Conservation (phyloP, 2,329 filamentous ascomycete genomes). For the Capronia coronata region DNA sequence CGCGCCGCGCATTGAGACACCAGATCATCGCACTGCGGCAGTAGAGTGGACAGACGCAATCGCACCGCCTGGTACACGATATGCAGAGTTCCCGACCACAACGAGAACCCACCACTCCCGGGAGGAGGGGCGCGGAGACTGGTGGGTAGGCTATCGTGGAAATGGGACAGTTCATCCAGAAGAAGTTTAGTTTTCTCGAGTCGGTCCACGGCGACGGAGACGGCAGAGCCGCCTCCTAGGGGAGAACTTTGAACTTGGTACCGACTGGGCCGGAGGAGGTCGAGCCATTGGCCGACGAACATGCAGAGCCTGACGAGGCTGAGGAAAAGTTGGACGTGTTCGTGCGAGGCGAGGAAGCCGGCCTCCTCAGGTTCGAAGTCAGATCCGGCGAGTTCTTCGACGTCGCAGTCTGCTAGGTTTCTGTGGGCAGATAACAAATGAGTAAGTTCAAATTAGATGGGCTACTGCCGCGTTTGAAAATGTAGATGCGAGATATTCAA, state of each 20-base stretch:
- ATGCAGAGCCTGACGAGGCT: conserved; percentile 3
- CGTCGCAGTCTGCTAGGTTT: conserved; percentile 4
- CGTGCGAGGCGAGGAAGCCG: neutral
- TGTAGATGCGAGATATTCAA: too few relatives aligned
- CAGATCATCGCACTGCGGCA: neutral
- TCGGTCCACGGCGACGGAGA: neutral
- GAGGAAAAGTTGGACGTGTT: conserved; percentile 7
- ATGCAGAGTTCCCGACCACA: conserved; percentile 4
- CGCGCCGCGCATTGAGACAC: neutral
- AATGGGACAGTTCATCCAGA: conserved; percentile 1
- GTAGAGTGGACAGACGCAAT: neutral
- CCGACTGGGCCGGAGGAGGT: conserved; percentile 1
- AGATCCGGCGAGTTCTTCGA: neutral
- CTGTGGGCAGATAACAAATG: neutral
- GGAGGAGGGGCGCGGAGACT: neutral
- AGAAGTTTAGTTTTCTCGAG: neutral
- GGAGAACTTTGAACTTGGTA: too few relatives aligned
- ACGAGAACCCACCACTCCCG: neutral
- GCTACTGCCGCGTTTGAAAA: too few relatives aligned
- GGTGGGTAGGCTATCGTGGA: conserved; percentile 1
- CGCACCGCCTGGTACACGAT: conserved; percentile 2
- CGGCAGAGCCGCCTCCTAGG: too few relatives aligned
- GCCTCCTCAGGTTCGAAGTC: conserved; percentile 3
- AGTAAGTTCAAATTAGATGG: neutral
- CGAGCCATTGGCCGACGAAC: conserved; percentile 5